phyloP scores from a whole-genome alignment of 257 asterid genomes.

The Solanum pinnatisectum region DNA sequence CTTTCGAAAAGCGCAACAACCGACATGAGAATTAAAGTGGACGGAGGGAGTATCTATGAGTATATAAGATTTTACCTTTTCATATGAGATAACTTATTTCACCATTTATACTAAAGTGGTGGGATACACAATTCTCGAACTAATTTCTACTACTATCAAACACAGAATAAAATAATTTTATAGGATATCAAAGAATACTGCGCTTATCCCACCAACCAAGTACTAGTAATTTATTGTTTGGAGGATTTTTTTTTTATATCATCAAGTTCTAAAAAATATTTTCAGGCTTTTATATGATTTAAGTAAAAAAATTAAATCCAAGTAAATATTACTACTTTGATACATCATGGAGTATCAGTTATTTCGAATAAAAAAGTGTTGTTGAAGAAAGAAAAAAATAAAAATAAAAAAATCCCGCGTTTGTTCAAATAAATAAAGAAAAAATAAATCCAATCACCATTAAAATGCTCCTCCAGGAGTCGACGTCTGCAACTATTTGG shows the following conservation, averaged over 20 bases:
- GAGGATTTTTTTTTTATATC: not conserved
- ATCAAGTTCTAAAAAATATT: not conserved
- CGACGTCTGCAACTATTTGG: not conserved
- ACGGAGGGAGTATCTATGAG: not conserved
- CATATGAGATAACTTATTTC: no score
- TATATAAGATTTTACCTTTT: no score
- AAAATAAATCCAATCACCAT: not conserved
- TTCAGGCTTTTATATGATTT: no score
- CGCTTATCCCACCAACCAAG: not conserved
- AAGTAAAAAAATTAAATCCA: not conserved
- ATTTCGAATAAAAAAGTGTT: not conserved
- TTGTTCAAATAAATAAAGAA: not conserved
- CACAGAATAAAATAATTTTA: no score
- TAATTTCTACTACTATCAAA: no score
- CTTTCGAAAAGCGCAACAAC: accelerated
- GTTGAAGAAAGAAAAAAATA: not conserved
- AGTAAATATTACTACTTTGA: not conserved
- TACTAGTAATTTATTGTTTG: not conserved
- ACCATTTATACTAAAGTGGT: no score
- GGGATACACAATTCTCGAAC: not conserved
- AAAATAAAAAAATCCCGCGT: not conserved
- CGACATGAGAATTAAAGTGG: no score
- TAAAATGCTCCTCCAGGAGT: not conserved
- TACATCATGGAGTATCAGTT: not conserved
- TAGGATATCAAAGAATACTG: no score